phyloP scores from a whole-genome alignment of 768 basidiomycete species.

The Dacryopinax primogenitus region DNA sequence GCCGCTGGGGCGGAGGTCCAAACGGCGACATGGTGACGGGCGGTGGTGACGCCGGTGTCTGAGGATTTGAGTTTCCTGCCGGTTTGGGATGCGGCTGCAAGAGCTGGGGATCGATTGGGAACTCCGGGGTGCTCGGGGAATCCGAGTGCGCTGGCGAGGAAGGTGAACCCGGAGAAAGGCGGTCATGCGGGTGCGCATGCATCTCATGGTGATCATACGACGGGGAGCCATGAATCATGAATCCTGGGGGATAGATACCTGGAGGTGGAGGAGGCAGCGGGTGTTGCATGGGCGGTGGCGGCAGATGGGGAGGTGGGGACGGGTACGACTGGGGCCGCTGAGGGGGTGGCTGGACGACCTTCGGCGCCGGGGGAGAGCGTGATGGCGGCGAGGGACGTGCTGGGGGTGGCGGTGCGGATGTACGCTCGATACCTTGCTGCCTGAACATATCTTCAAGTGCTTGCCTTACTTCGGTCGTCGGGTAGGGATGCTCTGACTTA shows the following conservation, averaged over 20 bases:
- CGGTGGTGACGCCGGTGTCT: not conserved
- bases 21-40: not conserved
- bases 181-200: not conserved
- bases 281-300: conserved; percentile 7
- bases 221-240: conserved; percentile 1
- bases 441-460: conserved; percentile 4
- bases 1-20: conserved; percentile 1
- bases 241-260: not conserved
- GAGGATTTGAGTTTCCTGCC: not conserved
- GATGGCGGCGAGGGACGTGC: not conserved
- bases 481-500: conserved; percentile 4
- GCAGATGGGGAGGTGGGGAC: not conserved
- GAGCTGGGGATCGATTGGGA: not conserved
- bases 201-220: not conserved
- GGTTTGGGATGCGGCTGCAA: not conserved
- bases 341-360: not conserved
- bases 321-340: not conserved
- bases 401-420: conserved; percentile 1
- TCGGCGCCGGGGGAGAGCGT: conserved; percentile 3
- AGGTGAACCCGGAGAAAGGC: not conserved
- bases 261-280: not conserved
- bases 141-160: conserved; percentile 6
- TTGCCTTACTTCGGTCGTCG: conserved; percentile 3
- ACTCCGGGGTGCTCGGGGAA: conserved; percentile 3
- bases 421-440: conserved; percentile 5